These are phyloP conservation scores for Plenodomus lindquistii DNA, from an alignment of 2,329 filamentous ascomycete genomes.

Conservation along the genomic window DNA sequence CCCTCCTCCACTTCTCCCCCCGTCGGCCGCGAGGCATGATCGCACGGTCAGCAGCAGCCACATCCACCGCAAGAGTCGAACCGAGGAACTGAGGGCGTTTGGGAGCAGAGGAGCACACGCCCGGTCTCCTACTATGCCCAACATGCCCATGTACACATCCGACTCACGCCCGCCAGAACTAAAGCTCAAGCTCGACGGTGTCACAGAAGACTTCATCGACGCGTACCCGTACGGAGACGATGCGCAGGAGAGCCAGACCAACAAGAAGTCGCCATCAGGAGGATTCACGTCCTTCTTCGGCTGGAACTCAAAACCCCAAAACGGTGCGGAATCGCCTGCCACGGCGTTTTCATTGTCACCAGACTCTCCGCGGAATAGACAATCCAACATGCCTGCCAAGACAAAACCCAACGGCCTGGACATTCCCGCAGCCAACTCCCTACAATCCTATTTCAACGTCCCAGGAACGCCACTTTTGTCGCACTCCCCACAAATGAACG, in stretches of 20 bases:
- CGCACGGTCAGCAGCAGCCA: conserved; percentile 41
- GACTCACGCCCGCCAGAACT: conserved; percentile 34
- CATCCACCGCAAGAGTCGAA: conserved; percentile 28
- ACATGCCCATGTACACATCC: conserved; percentile 40
- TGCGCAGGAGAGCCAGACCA: conserved; percentile 24
- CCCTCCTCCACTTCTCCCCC: neutral
- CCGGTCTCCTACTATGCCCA: conserved; percentile 45
- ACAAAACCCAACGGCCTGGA: conserved; percentile 54
- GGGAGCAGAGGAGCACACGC: conserved; percentile 26
- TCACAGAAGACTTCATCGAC: conserved; percentile 43
- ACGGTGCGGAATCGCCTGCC: conserved; percentile 60
- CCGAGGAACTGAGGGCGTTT: conserved; percentile 29
- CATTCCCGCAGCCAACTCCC: conserved; percentile 55
- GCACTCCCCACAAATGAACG: conserved; percentile 50
- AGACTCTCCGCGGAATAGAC: conserved; percentile 55
- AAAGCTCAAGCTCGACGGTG: conserved; percentile 42
- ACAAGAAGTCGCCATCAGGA: conserved; percentile 51
- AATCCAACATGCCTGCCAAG: conserved; percentile 34
- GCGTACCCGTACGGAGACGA: conserved; percentile 39
- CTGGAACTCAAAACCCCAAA: conserved; percentile 62
- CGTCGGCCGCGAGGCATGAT: conserved; percentile 39
- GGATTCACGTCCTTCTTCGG: conserved; percentile 70
- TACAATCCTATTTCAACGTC: conserved; percentile 51
- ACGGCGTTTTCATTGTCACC: conserved; percentile 66
- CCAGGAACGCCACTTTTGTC: conserved; percentile 52